Evolutionary conservation across 2,329 filamentous ascomycete genomes (phyloP).

Genomic region (Colletotrichum scovillei): DNA sequence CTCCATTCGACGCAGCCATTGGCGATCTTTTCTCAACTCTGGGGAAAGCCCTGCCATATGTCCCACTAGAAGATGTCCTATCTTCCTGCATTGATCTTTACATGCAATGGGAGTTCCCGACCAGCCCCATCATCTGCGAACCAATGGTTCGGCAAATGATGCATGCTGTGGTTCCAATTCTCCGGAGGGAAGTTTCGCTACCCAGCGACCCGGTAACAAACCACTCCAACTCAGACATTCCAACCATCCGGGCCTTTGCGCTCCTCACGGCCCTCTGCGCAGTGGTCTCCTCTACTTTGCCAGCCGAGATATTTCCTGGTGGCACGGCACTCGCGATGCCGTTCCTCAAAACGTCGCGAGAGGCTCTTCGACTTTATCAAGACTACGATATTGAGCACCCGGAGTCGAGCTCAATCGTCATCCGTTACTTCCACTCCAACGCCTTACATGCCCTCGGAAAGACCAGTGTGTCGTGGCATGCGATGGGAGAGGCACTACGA

Average conservation of each 20-base stretch:
- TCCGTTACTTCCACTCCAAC: conserved; percentile 58
- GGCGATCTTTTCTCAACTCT: conserved; percentile 3
- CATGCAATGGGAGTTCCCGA: conserved; percentile 21
- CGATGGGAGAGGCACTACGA: conserved; percentile 56
- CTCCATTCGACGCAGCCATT: background rate
- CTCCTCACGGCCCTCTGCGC: conserved; percentile 57
- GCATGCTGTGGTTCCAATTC: conserved; percentile 2
- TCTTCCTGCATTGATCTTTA: conserved; percentile 19
- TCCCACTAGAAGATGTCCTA: conserved; percentile 8
- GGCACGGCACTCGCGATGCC: conserved; percentile 49
- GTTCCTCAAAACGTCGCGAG: conserved; percentile 53
- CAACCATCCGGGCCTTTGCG: conserved; percentile 45
- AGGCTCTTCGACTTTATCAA: conserved; percentile 50
- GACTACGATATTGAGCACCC: conserved; percentile 55
- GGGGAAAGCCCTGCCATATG: conserved; percentile 2
- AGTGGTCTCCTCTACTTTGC: conserved; percentile 54
- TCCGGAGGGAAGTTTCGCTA: background rate
- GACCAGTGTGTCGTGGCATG: conserved; percentile 56
- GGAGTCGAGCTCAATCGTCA: conserved; percentile 54
- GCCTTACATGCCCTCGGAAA: conserved; percentile 56
- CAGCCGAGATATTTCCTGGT: conserved; percentile 51
- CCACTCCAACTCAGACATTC: background rate
- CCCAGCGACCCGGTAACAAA: background rate
- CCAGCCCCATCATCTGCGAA: conserved; percentile 19
- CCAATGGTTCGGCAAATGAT: background rate